Conservation (phyloP, 225 moss, liverwort and hornwort genomes). For the Anthoceros angustus region DNA sequence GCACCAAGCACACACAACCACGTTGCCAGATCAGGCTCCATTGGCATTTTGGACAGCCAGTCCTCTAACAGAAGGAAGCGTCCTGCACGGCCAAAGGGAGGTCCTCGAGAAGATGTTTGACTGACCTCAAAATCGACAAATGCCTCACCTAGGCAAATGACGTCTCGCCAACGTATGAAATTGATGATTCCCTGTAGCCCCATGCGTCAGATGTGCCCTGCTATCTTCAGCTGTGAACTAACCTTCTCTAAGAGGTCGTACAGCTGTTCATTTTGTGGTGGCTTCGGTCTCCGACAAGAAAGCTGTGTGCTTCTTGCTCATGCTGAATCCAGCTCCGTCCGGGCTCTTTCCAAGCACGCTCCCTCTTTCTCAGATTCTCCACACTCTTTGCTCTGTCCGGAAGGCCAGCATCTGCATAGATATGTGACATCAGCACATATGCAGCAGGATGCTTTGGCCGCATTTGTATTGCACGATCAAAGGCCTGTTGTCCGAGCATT, state of each 20-base stretch:
- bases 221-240: too few species aligned
- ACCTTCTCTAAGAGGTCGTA: too few species aligned
- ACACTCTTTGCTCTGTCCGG: background rate
- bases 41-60: background rate
- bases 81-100: slow-evolving; percentile 2
- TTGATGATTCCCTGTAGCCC: too few species aligned
- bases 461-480: background rate
- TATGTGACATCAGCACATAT: background rate
- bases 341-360: background rate
- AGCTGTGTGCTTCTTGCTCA: too few species aligned
- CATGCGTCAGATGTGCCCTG: too few species aligned
- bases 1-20: background rate
- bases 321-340: background rate
- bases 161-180: too few species aligned
- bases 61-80: background rate
- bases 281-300: too few species aligned
- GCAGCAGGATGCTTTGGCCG: background rate
- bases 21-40: background rate
- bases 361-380: background rate
- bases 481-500: background rate
- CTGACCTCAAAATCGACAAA: too few species aligned
- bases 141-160: too few species aligned
- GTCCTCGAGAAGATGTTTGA: too few species aligned
- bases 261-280: too few species aligned
- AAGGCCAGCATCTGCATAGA: background rate